Evolutionary conservation across 768 basidiomycete genomes (phyloP).

Genomic region (Lenzites betulinus): DNA sequence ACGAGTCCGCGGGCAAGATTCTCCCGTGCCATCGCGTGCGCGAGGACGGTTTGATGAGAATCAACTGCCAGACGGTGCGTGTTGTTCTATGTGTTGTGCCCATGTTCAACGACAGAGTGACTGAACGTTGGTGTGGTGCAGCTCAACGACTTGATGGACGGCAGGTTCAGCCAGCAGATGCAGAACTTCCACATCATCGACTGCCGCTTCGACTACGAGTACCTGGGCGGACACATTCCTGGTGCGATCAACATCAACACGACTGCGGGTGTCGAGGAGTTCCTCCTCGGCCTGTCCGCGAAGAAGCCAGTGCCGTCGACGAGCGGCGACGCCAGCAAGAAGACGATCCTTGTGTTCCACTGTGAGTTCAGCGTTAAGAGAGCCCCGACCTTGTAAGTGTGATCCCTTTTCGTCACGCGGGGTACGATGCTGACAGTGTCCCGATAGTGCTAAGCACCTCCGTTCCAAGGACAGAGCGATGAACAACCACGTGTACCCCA

Average conservation of each 20-base stretch:
- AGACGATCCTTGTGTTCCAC: conserved; percentile 92
- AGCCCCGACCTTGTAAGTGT: conserved; percentile 89
- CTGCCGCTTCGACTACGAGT: conserved; percentile 98
- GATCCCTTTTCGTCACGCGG: neutral
- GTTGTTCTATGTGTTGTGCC: neutral
- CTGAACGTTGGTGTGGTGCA: conserved; percentile 34
- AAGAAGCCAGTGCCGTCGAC: conserved; percentile 64
- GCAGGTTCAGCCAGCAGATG: conserved; percentile 66
- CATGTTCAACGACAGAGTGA: neutral
- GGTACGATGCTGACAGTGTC: neutral
- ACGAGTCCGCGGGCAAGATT: conserved; percentile 91
- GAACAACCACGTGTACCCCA: conserved; percentile 90
- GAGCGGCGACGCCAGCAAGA: conserved; percentile 72
- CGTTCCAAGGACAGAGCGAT: conserved; percentile 86
- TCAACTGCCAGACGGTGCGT: conserved; percentile 77
- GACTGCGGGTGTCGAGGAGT: conserved; percentile 74
- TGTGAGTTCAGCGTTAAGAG: conserved; percentile 97
- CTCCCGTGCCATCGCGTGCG: conserved; percentile 91
- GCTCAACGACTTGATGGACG: conserved; percentile 80
- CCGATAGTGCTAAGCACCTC: conserved; percentile 83
- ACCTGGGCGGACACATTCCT: conserved; percentile 87
- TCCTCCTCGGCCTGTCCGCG: conserved; percentile 62
- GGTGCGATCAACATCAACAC: conserved; percentile 93
- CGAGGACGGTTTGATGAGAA: conserved; percentile 95
- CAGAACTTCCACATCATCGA: conserved; percentile 82